phyloP scores from a whole-genome alignment of 257 asterid species.

The Mitragyna speciosa region DNA sequence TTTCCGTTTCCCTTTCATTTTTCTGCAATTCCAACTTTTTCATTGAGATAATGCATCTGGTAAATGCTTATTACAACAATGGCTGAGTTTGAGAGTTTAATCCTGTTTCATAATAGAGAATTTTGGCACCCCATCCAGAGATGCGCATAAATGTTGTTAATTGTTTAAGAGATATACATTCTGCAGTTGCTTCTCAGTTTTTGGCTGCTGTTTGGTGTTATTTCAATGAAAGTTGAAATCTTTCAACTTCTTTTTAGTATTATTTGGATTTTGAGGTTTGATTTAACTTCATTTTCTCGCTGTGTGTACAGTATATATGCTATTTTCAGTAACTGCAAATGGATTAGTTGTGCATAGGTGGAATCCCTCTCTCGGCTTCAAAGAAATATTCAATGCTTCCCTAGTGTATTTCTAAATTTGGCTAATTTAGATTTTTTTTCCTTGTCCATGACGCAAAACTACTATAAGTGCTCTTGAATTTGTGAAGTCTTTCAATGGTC shows the following conservation, averaged over 20 bases:
- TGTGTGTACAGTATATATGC: not conserved
- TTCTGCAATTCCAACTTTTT: not conserved
- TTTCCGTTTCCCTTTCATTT: not conserved
- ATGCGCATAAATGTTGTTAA: not conserved
- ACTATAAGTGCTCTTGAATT: not conserved
- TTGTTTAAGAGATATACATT: not conserved
- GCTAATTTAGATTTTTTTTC: not conserved
- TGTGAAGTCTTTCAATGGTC: not conserved
- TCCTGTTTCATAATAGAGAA: not conserved
- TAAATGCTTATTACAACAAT: not conserved
- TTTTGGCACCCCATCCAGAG: too few species aligned
- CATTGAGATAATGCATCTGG: not conserved
- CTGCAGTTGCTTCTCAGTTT: not conserved
- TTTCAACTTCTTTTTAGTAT: too few species aligned
- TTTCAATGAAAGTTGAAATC: not conserved
- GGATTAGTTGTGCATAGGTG: not conserved
- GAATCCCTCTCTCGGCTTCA: not conserved
- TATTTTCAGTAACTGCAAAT: not conserved
- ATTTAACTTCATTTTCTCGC: not conserved
- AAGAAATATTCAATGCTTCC: not conserved
- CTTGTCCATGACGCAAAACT: not conserved
- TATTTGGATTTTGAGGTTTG: not conserved
- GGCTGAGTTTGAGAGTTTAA: not conserved
- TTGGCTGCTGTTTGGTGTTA: not conserved
- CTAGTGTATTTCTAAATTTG: not conserved